These are phyloP conservation scores for Dactylellina haptotyla DNA, from an alignment of 2,329 filamentous ascomycete genomes.

Conservation along the genomic window DNA sequence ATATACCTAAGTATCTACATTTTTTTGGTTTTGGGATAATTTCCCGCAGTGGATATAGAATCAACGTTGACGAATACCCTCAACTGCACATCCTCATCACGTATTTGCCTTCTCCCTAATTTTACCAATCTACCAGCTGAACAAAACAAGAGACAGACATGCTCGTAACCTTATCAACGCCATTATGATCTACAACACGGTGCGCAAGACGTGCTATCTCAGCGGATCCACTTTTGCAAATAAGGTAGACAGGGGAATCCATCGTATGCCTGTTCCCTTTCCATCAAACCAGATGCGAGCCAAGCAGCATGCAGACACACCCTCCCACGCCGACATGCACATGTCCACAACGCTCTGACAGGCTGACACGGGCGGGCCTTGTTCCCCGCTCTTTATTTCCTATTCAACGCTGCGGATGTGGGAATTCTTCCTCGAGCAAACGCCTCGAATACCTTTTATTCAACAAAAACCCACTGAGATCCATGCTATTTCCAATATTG, in stretches of 20 bases:
- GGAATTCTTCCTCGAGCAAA: no score
- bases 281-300: constrained; percentile 26
- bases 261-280: constrained; percentile 11
- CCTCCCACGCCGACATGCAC: no score
- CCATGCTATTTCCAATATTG: background rate
- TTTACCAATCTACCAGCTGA: no score
- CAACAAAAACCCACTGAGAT: background rate
- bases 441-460: no score
- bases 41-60: no score
- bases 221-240: constrained; percentile 12
- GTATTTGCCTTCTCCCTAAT: background rate
- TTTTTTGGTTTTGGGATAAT: background rate
- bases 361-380: constrained; percentile 23
- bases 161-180: constrained; percentile 12
- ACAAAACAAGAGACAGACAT: no score
- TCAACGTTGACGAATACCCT: no score
- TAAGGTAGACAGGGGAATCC: constrained; percentile 42
- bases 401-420: background rate
- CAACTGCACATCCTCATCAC: background rate
- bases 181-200: constrained; percentile 19
- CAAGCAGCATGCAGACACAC: constrained; percentile 15
- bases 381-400: constrained; percentile 14
- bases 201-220: constrained; percentile 1
- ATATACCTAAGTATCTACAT: no score
- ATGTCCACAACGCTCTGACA: constrained; percentile 28